Percentiles rank a stretch among this genome's conserved stretches.
Evolutionary conservation across 768 basidiomycete genomes (phyloP).

Genomic region (Sarcodon aspratus): DNA sequence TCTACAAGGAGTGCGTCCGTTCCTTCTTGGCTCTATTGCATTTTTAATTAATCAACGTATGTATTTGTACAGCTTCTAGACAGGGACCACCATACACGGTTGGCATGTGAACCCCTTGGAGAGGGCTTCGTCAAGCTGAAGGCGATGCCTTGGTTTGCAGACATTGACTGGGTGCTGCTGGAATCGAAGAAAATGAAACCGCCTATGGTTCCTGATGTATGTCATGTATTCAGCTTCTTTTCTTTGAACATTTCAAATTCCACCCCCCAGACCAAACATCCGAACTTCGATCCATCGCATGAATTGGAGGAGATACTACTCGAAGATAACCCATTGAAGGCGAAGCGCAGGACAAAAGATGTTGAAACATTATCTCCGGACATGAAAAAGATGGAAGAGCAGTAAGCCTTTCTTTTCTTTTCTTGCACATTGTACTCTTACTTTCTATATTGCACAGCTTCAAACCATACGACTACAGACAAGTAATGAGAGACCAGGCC

Average conservation of each 20-base stretch:
- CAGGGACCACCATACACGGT: slow-evolving; percentile 61
- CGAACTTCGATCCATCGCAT: slow-evolving; percentile 97
- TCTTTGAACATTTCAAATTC: slow-evolving; percentile 4
- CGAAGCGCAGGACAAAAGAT: slow-evolving; percentile 87
- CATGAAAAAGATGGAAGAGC: slow-evolving; percentile 85
- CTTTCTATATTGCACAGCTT: not conserved
- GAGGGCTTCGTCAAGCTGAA: slow-evolving; percentile 72
- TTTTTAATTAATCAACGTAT: not conserved
- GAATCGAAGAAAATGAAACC: slow-evolving; percentile 61
- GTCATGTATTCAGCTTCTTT: slow-evolving; percentile 21
- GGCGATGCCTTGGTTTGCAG: slow-evolving; percentile 74
- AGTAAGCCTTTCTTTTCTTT: slow-evolving; percentile 34
- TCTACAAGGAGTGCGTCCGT: slow-evolving; percentile 47
- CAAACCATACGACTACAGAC: not conserved
- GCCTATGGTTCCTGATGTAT: slow-evolving; percentile 86
- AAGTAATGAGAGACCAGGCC: not conserved
- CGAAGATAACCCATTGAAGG: slow-evolving; percentile 92
- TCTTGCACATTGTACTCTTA: not conserved
- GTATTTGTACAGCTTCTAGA: slow-evolving; percentile 58
- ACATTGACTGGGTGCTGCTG: slow-evolving; percentile 72
- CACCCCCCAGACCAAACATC: slow-evolving; percentile 66
- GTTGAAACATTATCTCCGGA: slow-evolving; percentile 86
- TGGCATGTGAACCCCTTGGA: slow-evolving; percentile 67
- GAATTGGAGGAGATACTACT: slow-evolving; percentile 96
- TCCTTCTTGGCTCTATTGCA: slow-evolving; percentile 1